Conservation (phyloP, 345 rosid species). For the Viola odorata region DNA sequence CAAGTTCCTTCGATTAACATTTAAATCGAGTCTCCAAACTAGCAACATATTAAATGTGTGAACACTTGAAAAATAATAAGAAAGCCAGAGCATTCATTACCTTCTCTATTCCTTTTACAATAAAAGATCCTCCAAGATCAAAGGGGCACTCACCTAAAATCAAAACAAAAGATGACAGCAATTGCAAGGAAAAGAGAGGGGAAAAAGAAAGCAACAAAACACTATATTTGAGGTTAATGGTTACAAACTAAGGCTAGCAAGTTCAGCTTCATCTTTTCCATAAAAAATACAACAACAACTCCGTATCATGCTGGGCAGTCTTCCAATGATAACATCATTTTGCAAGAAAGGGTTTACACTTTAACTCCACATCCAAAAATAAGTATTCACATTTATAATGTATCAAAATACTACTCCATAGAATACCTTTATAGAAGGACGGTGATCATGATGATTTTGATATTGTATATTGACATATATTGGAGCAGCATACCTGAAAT, state of each 20-base stretch:
- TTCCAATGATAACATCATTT: slow-evolving; percentile 64
- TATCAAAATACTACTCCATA: neutral
- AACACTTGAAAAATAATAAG: neutral
- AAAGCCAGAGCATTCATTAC: slow-evolving; percentile 21
- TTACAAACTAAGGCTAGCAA: slow-evolving; percentile 72
- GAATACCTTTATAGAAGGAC: slow-evolving; percentile 45
- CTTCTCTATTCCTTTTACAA: slow-evolving; percentile 90
- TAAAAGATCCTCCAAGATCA: slow-evolving; percentile 93
- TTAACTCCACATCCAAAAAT: slow-evolving; percentile 1
- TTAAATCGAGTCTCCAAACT: no score
- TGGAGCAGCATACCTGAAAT: slow-evolving; percentile 78
- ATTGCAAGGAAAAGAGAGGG: neutral
- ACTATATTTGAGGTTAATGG: slow-evolving; percentile 10
- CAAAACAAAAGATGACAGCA: slow-evolving; percentile 11
- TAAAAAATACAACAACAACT: slow-evolving; percentile 66
- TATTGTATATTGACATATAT: slow-evolving; percentile 50
- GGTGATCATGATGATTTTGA: slow-evolving; percentile 45
- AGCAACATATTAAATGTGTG: neutral
- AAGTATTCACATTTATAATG: neutral
- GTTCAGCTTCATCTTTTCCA: slow-evolving; percentile 91
- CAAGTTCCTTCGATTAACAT: no score
- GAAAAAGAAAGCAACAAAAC: neutral
- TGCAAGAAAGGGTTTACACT: slow-evolving; percentile 27
- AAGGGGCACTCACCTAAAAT: slow-evolving; percentile 89
- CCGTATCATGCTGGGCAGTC: slow-evolving; percentile 88